A percentile compares a stretch with the other conserved stretches of the same genome.
phyloP scores from a whole-genome alignment of 371 early-diverging fungal species.

The Mucor velutinosus region DNA sequence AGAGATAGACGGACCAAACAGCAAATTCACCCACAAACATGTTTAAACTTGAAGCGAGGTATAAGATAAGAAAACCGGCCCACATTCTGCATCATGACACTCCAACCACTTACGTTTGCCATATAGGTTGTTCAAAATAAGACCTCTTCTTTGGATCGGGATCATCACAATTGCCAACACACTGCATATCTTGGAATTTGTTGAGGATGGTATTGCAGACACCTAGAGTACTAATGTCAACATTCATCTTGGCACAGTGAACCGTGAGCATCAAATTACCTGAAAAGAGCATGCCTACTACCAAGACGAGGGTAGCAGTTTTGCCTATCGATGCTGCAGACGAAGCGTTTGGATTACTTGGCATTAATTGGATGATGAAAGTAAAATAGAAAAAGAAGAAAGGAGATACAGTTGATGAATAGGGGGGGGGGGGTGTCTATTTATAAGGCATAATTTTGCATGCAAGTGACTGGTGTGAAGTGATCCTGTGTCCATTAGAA shows the following conservation, averaged over 20 bases:
- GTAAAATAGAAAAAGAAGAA: neutral
- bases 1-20: constrained; percentile 46
- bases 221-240: constrained; percentile 23
- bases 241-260: neutral
- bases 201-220: constrained; percentile 82
- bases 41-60: constrained; percentile 56
- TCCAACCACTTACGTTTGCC: constrained; percentile 78
- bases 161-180: constrained; percentile 86
- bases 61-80: neutral
- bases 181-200: constrained; percentile 87
- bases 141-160: constrained; percentile 71
- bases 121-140: constrained; percentile 95
- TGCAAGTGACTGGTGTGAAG: neutral
- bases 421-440: neutral
- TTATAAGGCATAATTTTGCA: neutral
- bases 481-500: neutral
- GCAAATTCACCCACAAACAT: constrained; percentile 94
- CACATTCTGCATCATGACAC: too few species aligned
- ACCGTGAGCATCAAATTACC: constrained; percentile 47
- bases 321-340: constrained; percentile 1
- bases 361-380: neutral
- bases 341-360: neutral
- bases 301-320: constrained; percentile 36
- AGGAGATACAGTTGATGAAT: neutral
- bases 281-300: constrained; percentile 79